Percentiles rank a stretch among this genome's conserved stretches.
Conservation (phyloP, 129 eudicot genomes). For the Helianthus tuberosus region DNA sequence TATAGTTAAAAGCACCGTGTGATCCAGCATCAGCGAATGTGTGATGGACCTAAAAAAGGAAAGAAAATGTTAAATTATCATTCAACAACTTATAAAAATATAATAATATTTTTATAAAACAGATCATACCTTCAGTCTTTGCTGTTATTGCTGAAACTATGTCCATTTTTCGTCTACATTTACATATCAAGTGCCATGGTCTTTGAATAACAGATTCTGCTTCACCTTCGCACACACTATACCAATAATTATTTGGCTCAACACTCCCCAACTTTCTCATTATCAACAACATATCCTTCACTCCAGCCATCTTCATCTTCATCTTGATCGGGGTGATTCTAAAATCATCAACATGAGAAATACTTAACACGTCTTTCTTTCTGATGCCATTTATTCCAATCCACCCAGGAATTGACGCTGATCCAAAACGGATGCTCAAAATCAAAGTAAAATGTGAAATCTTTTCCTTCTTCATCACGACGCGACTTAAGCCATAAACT, state of each 20-base stretch:
- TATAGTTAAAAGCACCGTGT: too few relatives aligned
- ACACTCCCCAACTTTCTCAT: constrained; percentile 88
- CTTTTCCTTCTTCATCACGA: constrained; percentile 88
- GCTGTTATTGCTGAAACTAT: constrained; percentile 73
- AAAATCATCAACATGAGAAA: constrained; percentile 65
- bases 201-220: constrained; percentile 69
- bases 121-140: not conserved
- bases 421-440: constrained; percentile 76
- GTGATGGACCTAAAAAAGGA: too few relatives aligned
- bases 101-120: too few relatives aligned
- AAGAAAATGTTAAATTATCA: too few relatives aligned
- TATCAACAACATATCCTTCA: constrained; percentile 64
- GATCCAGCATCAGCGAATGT: too few relatives aligned
- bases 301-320: constrained; percentile 57
- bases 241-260: constrained; percentile 92
- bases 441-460: constrained; percentile 84
- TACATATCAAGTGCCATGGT: constrained; percentile 92
- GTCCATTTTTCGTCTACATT: constrained; percentile 79
- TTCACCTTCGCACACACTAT: constrained; percentile 93
- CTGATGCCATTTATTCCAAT: constrained; percentile 75
- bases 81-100: too few relatives aligned
- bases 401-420: constrained; percentile 72
- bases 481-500: constrained; percentile 34
- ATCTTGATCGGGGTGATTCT: constrained; percentile 61
- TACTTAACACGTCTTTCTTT: constrained; percentile 56